A percentile compares a stretch with the other conserved stretches of the same genome.
These are phyloP conservation scores for Skeletonema tropicum DNA, from an alignment of 108 stramenopile genomes.

Conservation along the genomic window DNA sequence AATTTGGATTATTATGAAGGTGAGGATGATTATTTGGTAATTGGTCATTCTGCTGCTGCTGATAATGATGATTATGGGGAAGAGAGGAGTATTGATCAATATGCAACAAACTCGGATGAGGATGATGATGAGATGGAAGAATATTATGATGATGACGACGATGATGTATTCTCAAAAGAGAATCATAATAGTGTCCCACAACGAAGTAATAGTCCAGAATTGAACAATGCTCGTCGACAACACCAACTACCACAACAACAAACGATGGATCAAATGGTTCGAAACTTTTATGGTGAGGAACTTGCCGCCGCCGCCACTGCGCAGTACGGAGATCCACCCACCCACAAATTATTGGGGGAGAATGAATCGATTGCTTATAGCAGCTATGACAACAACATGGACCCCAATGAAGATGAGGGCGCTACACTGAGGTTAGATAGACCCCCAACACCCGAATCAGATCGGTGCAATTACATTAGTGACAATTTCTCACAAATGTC, in stretches of 20 bases:
- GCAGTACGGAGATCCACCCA: background rate
- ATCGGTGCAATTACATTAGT: background rate
- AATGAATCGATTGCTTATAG: constrained; percentile 1
- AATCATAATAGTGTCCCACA: background rate
- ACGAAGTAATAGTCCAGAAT: constrained; percentile 11
- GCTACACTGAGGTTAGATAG: background rate
- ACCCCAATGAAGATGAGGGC: background rate
- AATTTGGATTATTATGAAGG: background rate
- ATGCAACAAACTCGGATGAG: background rate
- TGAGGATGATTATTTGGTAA: background rate
- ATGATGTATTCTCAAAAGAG: background rate
- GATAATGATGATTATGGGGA: background rate
- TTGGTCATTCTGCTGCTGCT: background rate
- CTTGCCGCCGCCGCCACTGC: too few relatives aligned
- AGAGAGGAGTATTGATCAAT: background rate
- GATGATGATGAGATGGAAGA: background rate
- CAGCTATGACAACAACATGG: background rate
- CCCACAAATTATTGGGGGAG: background rate
- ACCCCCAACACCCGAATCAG: constrained; percentile 3
- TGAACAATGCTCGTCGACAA: background rate
- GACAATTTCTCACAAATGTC: constrained; percentile 15
- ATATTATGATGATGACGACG: constrained; percentile 10
- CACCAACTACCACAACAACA: too few relatives aligned
- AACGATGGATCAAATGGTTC: background rate
- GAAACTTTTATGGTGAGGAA: background rate